These are phyloP conservation scores for Claviceps pusilla DNA, from an alignment of 2,329 filamentous ascomycete genomes.

Conservation along the genomic window DNA sequence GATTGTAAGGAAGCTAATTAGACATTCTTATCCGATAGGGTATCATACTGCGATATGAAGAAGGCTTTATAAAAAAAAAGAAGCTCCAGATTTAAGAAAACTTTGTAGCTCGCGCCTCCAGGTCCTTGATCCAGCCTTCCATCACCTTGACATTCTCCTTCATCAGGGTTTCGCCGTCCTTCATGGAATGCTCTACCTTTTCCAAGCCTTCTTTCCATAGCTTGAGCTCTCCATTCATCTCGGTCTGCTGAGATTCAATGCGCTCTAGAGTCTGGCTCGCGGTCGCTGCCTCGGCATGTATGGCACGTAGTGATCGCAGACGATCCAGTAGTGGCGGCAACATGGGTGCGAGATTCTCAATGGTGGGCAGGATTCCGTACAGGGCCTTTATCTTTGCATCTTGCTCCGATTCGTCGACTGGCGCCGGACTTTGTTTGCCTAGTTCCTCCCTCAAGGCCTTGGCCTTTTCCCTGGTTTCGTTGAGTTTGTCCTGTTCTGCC, in stretches of 20 bases:
- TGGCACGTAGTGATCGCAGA: constrained; percentile 63
- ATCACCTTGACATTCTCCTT: constrained; percentile 71
- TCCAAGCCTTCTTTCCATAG: constrained; percentile 72
- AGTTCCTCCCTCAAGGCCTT: constrained; percentile 47
- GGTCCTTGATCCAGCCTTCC: constrained; percentile 72
- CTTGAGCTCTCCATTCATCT: constrained; percentile 70
- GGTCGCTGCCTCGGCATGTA: constrained; percentile 75
- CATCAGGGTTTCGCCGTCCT: constrained; percentile 53
- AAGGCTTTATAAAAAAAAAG: background rate
- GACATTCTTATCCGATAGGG: constrained; percentile 3
- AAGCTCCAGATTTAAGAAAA: constrained; percentile 22
- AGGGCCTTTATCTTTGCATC: constrained; percentile 79
- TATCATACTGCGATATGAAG: constrained; percentile 5
- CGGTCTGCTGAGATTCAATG: constrained; percentile 64
- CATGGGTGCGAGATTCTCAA: constrained; percentile 72
- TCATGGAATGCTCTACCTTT: constrained; percentile 62
- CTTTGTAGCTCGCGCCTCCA: constrained; percentile 62
- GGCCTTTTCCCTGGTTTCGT: constrained; percentile 48
- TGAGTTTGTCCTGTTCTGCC: constrained; percentile 56
- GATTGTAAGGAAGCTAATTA: background rate
- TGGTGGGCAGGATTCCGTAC: constrained; percentile 75
- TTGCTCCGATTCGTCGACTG: constrained; percentile 49
- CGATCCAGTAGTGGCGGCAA: constrained; percentile 76
- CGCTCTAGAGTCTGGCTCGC: constrained; percentile 64
- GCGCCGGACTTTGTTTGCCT: constrained; percentile 28